Base-by-base conservation (phyloP, 106 monocot species). In the Apostasia shenzhenica region DNA sequence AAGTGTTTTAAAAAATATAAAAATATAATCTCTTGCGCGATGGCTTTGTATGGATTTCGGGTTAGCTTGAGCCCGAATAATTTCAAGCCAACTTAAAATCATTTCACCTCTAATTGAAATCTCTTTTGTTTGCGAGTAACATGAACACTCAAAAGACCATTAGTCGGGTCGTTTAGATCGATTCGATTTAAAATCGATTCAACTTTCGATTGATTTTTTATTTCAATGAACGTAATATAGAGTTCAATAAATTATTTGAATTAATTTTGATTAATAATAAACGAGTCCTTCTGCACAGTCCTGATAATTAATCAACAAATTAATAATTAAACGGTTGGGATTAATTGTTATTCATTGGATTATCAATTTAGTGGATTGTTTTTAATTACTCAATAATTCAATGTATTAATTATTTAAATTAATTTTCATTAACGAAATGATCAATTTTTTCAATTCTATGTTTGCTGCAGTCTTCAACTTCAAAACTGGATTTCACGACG, bases 391-490 rank as follows among this genome's bases (percentile, higher is more conserved):
- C 5, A 5, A 11, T 11, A 9, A 42, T 41, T 54, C 8, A 5
- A 37, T 7, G 53, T 58, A 58, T 12, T 58, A n/a, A 14, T 14
- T 58, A 58, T 58, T 58, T 4, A 3, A 10, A 58, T 58, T 14
- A 13, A 57, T 57, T 45, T 39, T 1, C 0, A 2, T 51, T 1
- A 6, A 6, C 37, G 4, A 56, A 4, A 69, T 2, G 38, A 37
- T 67, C 4, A 49, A 48, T 5, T 1, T 46, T 38, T 14, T 6
- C 2, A 5, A 6, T 14, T 8, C 2, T 1, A 10, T 26, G 3
- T 8, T 62, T 44, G 11, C 1, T 10, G 48, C 67, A 78, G 78
- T 61, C 38, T 82, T 82, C 64, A 67, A 77, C 9, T 82, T 78
- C 48, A 0, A 6, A 4, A 74, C 66, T 0, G 74, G 77, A 8